phyloP scores from a whole-genome alignment of 495 filamentous ascomycete genomes.

The Penicillium herquei region DNA sequence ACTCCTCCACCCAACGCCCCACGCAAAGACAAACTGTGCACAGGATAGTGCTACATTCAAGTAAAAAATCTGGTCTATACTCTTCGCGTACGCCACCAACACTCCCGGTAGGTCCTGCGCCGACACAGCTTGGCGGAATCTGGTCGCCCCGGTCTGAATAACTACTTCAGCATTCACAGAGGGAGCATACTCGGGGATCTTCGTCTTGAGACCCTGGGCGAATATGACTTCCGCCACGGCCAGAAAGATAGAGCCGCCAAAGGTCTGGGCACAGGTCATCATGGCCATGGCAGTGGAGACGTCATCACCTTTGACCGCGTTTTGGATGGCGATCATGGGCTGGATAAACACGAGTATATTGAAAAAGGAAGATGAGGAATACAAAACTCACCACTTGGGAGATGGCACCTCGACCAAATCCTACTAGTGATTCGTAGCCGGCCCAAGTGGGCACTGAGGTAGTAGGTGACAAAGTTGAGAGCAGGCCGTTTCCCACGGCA shows the following conservation, averaged over 20 bases:
- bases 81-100: conserved; percentile 41
- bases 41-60: conserved; percentile 27
- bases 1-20: neutral
- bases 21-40: neutral
- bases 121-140: conserved; percentile 33
- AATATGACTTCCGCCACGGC: conserved; percentile 49
- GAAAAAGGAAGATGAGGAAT: neutral
- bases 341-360: conserved; percentile 8
- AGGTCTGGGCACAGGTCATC: conserved; percentile 49
- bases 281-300: conserved; percentile 50
- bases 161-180: conserved; percentile 31
- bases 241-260: conserved; percentile 49
- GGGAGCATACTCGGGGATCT: conserved; percentile 35
- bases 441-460: conserved; percentile 48
- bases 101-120: conserved; percentile 28
- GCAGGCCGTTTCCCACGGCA: conserved; percentile 47
- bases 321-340: conserved; percentile 56
- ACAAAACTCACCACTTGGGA: conserved; percentile 38
- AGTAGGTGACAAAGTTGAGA: conserved; percentile 45
- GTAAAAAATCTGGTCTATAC: conserved; percentile 40
- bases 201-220: conserved; percentile 37
- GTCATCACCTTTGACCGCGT: conserved; percentile 40
- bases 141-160: conserved; percentile 41
- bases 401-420: conserved; percentile 47
- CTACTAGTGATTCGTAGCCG: conserved; percentile 56